Conservation (phyloP, 2,329 filamentous ascomycete species). For the Pseudocercospora fuligena region DNA sequence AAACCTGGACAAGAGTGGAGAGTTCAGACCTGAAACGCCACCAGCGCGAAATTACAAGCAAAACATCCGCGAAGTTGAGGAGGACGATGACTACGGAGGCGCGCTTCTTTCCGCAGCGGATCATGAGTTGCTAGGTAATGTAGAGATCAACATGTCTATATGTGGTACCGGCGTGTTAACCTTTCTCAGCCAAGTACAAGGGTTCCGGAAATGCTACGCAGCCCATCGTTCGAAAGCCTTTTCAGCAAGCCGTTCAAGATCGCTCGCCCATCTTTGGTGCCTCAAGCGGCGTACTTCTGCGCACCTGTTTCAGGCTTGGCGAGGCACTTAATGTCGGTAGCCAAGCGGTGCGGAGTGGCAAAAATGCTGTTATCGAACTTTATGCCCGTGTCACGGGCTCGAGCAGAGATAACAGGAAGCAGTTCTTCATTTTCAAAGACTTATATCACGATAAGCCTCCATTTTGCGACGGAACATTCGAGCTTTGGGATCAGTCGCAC, state of each 20-base stretch:
- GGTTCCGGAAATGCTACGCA: slow-evolving; percentile 30
- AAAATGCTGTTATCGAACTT: slow-evolving; percentile 62
- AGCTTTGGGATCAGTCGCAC: slow-evolving; percentile 51
- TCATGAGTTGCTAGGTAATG: slow-evolving; percentile 31
- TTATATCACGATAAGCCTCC: slow-evolving; percentile 64
- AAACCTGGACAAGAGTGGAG: neutral
- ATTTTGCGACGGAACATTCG: slow-evolving; percentile 54
- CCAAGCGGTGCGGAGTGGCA: slow-evolving; percentile 53
- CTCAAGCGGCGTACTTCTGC: slow-evolving; percentile 53
- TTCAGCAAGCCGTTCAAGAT: slow-evolving; percentile 56
- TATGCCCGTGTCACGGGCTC: slow-evolving; percentile 67
- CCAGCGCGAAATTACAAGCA: slow-evolving; percentile 33
- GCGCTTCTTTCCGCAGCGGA: slow-evolving; percentile 36
- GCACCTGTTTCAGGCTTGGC: slow-evolving; percentile 67
- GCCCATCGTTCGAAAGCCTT: slow-evolving; percentile 58
- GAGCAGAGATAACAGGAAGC: slow-evolving; percentile 58
- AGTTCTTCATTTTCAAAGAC: slow-evolving; percentile 69
- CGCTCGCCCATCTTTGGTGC: slow-evolving; percentile 61
- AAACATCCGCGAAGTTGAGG: slow-evolving; percentile 37
- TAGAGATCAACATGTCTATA: neutral
- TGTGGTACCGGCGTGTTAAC: neutral
- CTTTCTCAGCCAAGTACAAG: slow-evolving; percentile 17
- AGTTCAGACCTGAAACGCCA: slow-evolving; percentile 22
- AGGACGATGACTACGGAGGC: slow-evolving; percentile 39
- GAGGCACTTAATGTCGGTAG: slow-evolving; percentile 61